Conservation (phyloP, 176 grass and related monocot species). For the Cymbopogon citratus region DNA sequence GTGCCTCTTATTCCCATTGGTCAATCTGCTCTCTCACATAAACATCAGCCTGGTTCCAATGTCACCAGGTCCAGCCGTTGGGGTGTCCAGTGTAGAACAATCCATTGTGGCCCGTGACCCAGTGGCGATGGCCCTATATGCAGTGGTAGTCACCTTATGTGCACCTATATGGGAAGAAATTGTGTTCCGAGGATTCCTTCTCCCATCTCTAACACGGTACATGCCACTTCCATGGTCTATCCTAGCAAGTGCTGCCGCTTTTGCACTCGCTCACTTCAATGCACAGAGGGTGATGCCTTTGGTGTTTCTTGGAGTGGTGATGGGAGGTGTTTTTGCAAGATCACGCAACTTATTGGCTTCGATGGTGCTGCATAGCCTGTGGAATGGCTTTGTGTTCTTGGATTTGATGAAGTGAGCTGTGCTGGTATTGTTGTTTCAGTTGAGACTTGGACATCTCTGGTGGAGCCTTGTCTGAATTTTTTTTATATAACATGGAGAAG, state of each 20-base stretch:
- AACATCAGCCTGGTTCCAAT: conserved; percentile 68
- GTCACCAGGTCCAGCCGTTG: conserved; percentile 39
- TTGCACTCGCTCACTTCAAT: conserved; percentile 92
- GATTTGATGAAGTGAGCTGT: conserved; percentile 66
- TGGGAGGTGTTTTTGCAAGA: conserved; percentile 80
- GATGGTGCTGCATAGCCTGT: conserved; percentile 86
- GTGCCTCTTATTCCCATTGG: conserved; percentile 75
- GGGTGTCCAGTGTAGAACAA: conserved; percentile 88
- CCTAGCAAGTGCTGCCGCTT: conserved; percentile 66
- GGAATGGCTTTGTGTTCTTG: conserved; percentile 96
- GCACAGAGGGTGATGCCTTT: conserved; percentile 81
- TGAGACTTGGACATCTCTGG: not conserved
- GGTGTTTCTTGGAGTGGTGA: conserved; percentile 85
- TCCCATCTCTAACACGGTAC: conserved; percentile 86
- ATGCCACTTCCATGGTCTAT: conserved; percentile 79
- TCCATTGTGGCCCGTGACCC: conserved; percentile 86
- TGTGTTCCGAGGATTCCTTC: conserved; percentile 92
- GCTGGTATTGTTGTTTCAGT: not conserved
- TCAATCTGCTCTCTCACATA: conserved; percentile 86
- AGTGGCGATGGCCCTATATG: conserved; percentile 79
- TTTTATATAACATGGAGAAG: conserved; percentile 1
- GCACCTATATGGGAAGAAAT: conserved; percentile 97
- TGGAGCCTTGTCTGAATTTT: not conserved
- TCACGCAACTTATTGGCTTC: conserved; percentile 73
- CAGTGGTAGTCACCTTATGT: conserved; percentile 76